phyloP scores from a whole-genome alignment of 768 basidiomycete genomes.

The Lactarius psammicola region DNA sequence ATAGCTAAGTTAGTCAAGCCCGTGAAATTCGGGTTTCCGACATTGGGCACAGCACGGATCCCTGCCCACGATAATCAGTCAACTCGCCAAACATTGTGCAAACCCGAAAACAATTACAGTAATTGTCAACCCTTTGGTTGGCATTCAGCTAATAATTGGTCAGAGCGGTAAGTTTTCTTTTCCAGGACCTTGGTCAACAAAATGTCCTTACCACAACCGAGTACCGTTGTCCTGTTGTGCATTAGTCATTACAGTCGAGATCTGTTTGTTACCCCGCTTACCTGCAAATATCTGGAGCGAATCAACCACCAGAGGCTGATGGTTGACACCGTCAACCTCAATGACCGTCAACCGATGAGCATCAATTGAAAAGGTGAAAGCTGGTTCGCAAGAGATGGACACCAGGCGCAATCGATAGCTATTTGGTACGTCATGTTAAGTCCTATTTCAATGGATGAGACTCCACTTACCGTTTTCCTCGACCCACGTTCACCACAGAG shows the following conservation, averaged over 20 bases:
- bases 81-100: background rate
- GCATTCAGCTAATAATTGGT: constrained; percentile 21
- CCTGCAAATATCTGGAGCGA: constrained; percentile 32
- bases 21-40: background rate
- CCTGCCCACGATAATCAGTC: background rate
- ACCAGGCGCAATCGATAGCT: constrained; percentile 20
- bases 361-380: constrained; percentile 24
- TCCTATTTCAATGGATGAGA: background rate
- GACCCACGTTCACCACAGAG: constrained; percentile 23
- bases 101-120: constrained; percentile 1
- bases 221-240: constrained; percentile 30
- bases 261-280: background rate
- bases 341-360: constrained; percentile 26
- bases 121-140: constrained; percentile 23
- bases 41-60: constrained; percentile 20
- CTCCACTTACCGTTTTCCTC: constrained; percentile 9
- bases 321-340: constrained; percentile 31
- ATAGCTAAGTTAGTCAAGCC: constrained; percentile 24
- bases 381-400: constrained; percentile 19
- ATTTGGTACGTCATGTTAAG: background rate
- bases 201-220: constrained; percentile 32
- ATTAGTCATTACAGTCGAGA: background rate
- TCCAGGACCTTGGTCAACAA: background rate
- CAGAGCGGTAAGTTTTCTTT: background rate
- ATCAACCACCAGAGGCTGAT: constrained; percentile 31